These are phyloP conservation scores for Aphanomyces astaci DNA, from an alignment of 352 stramenopile species.

Conservation along the genomic window DNA sequence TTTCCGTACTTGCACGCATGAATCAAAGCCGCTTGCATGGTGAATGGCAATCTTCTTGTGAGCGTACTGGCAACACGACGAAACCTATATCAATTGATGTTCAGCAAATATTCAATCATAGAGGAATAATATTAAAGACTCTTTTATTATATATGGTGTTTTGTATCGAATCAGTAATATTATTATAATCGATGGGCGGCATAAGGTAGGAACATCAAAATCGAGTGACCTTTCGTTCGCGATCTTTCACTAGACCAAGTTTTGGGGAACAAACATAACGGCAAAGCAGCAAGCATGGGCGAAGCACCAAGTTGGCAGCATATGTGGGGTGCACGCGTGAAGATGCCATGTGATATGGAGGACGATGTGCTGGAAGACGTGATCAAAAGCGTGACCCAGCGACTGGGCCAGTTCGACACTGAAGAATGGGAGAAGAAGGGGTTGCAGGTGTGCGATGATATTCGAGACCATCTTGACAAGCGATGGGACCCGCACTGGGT, in stretches of 20 bases:
- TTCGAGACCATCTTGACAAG: slow-evolving; percentile 69
- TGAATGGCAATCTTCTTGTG: not conserved
- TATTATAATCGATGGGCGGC: no score
- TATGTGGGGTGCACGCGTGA: slow-evolving; percentile 83
- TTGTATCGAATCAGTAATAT: no score
- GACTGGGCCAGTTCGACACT: slow-evolving; percentile 59
- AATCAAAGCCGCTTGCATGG: not conserved
- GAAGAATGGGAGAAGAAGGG: slow-evolving; percentile 82
- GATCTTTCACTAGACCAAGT: slow-evolving; percentile 6
- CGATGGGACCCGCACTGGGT: slow-evolving; percentile 77
- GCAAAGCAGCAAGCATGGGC: slow-evolving; percentile 34
- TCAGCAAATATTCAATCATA: no score
- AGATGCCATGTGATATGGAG: slow-evolving; percentile 85
- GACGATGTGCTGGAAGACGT: slow-evolving; percentile 81
- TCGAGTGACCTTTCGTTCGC: slow-evolving; percentile 1
- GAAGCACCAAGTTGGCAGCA: slow-evolving; percentile 77
- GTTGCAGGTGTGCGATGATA: slow-evolving; percentile 61
- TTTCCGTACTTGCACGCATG: slow-evolving; percentile 13
- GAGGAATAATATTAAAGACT: no score
- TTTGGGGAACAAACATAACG: no score
- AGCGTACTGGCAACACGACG: not conserved
- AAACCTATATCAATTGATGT: not conserved
- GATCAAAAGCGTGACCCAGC: slow-evolving; percentile 65
- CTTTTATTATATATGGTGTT: no score
- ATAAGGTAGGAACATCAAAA: not conserved